These are phyloP conservation scores for Fusarium albosuccineum DNA, from an alignment of 2,329 filamentous ascomycete genomes.

Conservation along the genomic window DNA sequence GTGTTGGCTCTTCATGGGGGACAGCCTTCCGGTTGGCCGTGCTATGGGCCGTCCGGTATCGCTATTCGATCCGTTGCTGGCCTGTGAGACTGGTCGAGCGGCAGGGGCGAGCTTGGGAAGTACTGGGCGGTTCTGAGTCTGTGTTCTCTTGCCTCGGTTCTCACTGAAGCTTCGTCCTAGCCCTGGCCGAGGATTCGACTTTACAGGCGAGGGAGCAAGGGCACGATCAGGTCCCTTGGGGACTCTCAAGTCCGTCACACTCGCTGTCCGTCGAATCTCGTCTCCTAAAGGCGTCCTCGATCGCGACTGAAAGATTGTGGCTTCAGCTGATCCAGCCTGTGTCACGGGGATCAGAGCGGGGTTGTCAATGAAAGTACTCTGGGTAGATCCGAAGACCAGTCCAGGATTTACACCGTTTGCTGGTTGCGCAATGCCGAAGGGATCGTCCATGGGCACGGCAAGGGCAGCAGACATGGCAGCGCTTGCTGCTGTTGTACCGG, in stretches of 20 bases:
- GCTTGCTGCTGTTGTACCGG: slow-evolving; percentile 33
- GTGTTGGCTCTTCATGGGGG: slow-evolving; percentile 65
- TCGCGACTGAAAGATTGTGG: slow-evolving; percentile 43
- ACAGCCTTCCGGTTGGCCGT: slow-evolving; percentile 62
- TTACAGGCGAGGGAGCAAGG: slow-evolving; percentile 64
- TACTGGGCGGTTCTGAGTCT: slow-evolving; percentile 53
- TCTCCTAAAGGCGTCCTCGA: slow-evolving; percentile 47
- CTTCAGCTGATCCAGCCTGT: slow-evolving; percentile 47
- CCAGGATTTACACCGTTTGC: slow-evolving; percentile 70
- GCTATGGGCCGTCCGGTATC: slow-evolving; percentile 52
- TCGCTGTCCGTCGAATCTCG: slow-evolving; percentile 61
- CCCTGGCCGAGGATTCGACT: slow-evolving; percentile 61
- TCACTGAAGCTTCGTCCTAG: slow-evolving; percentile 69
- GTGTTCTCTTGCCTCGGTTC: slow-evolving; percentile 60
- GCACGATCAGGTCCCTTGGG: slow-evolving; percentile 58
- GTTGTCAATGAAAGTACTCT: slow-evolving; percentile 61
- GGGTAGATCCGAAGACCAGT: slow-evolving; percentile 67
- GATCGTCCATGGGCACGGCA: slow-evolving; percentile 60
- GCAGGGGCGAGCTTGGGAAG: slow-evolving; percentile 64
- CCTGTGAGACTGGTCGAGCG: slow-evolving; percentile 52
- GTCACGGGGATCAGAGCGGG: slow-evolving; percentile 49
- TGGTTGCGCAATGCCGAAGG: slow-evolving; percentile 63
- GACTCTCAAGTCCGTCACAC: slow-evolving; percentile 58
- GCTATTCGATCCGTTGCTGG: slow-evolving; percentile 48
- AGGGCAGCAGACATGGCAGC: slow-evolving; percentile 58